Evolutionary conservation across 768 basidiomycete species (phyloP).

Genomic region (Kwoniella shandongensis): DNA sequence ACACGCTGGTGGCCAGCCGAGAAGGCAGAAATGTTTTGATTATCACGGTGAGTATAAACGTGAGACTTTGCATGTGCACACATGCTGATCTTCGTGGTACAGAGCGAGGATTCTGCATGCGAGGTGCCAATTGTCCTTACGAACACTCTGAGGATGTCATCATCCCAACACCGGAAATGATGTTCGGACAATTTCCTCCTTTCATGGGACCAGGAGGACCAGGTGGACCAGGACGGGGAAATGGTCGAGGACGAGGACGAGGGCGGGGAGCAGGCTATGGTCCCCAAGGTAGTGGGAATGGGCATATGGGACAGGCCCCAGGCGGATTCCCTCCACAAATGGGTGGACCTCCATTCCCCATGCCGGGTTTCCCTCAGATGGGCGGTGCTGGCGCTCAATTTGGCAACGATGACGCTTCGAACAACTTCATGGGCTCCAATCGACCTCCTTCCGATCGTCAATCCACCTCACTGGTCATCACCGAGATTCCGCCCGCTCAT

Average conservation of each 20-base stretch:
- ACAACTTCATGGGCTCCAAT: slow-evolving; percentile 39
- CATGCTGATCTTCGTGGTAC: slow-evolving; percentile 5
- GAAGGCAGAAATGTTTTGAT: slow-evolving; percentile 83
- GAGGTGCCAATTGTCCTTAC: slow-evolving; percentile 85
- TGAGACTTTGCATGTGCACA: slow-evolving; percentile 20
- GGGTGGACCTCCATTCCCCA: slow-evolving; percentile 32
- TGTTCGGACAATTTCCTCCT: slow-evolving; percentile 34
- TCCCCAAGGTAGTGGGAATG: slow-evolving; percentile 13
- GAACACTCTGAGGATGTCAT: slow-evolving; percentile 85
- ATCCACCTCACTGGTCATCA: slow-evolving; percentile 67
- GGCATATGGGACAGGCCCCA: slow-evolving; percentile 10
- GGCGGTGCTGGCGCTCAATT: slow-evolving; percentile 1
- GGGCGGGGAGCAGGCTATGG: slow-evolving; percentile 23
- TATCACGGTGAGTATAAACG: slow-evolving; percentile 73
- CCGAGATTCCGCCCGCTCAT: slow-evolving; percentile 86
- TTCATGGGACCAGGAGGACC: slow-evolving; percentile 27
- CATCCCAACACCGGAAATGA: slow-evolving; percentile 58
- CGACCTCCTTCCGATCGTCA: slow-evolving; percentile 45
- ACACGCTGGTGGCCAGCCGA: slow-evolving; percentile 56
- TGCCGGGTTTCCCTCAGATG: slow-evolving; percentile 25
- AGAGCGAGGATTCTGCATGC: slow-evolving; percentile 90
- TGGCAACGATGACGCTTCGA: slow-evolving; percentile 64
- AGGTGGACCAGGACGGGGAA: slow-evolving; percentile 22
- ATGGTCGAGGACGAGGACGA: slow-evolving; percentile 34
- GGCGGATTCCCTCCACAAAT: slow-evolving; percentile 49